Conservation (phyloP, 2,329 filamentous ascomycete genomes). For the Trichoderma sp. region DNA sequence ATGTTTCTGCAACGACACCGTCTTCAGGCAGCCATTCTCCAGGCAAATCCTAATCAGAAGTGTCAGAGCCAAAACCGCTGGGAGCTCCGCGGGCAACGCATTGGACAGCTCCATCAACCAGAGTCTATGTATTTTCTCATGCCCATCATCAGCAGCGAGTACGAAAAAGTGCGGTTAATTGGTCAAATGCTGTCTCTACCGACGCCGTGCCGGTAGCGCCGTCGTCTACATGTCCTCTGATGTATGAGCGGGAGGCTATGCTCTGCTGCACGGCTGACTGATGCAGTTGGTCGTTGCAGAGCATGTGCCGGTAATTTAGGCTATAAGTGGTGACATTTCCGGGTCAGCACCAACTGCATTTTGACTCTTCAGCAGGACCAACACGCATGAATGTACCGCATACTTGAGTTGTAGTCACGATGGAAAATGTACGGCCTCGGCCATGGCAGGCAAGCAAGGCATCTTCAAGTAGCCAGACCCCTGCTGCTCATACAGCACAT, state of each 20-base stretch:
- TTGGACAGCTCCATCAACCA: neutral
- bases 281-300: neutral
- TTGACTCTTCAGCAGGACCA: neutral
- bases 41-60: neutral
- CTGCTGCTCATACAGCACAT: too few relatives aligned
- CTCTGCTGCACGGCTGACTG: neutral
- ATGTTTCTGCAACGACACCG: neutral
- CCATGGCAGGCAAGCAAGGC: neutral
- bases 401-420: neutral
- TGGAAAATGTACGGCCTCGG: neutral
- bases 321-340: neutral
- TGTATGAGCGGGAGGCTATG: neutral
- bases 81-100: neutral
- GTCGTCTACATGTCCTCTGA: neutral
- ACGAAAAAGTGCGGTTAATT: too few relatives aligned
- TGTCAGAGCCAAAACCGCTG: neutral
- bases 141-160: neutral
- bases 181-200: neutral
- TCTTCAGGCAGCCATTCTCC: neutral
- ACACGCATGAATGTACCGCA: neutral
- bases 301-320: slow-evolving; percentile 1
- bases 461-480: too few relatives aligned
- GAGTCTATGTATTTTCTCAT: neutral
- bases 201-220: neutral
- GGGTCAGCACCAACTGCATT: neutral